A percentile compares a stretch with the other conserved stretches of the same genome.
phyloP scores from a whole-genome alignment of 495 filamentous ascomycete genomes.

The Aspergillus mulundensis region DNA sequence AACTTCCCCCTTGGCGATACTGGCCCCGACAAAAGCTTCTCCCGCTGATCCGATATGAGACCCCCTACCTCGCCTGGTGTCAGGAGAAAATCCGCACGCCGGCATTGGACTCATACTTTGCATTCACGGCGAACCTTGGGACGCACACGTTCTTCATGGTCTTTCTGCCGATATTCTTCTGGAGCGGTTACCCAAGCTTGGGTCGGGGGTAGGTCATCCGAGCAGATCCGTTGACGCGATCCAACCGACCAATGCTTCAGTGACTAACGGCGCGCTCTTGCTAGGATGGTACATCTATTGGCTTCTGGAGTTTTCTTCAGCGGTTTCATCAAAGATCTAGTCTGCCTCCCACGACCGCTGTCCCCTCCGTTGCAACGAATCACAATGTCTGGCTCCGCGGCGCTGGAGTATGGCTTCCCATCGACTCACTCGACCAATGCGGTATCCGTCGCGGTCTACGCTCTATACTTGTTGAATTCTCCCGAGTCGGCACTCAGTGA shows the following conservation, averaged over 20 bases:
- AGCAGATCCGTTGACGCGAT: not conserved
- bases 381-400: conserved; percentile 92
- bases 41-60: conserved; percentile 89
- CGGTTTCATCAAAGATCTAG: conserved; percentile 88
- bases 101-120: conserved; percentile 89
- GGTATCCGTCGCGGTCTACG: conserved; percentile 88
- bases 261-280: conserved; percentile 10
- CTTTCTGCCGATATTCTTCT: conserved; percentile 86
- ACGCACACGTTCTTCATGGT: conserved; percentile 99
- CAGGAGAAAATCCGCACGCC: conserved; percentile 76
- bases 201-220: conserved; percentile 68
- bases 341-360: conserved; percentile 89
- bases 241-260: not conserved
- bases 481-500: conserved; percentile 49
- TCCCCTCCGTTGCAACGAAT: conserved; percentile 92
- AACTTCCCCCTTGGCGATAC: conserved; percentile 87
- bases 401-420: conserved; percentile 94
- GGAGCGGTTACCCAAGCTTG: conserved; percentile 79
- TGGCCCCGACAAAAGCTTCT: conserved; percentile 73
- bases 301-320: conserved; percentile 89
- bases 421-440: conserved; percentile 97
- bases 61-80: conserved; percentile 81
- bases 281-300: conserved; percentile 80
- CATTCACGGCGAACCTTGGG: conserved; percentile 91
- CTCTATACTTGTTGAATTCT: conserved; percentile 59